Evolutionary conservation across 2,329 filamentous ascomycete species (phyloP).

Genomic region (Cercospora janseana): DNA sequence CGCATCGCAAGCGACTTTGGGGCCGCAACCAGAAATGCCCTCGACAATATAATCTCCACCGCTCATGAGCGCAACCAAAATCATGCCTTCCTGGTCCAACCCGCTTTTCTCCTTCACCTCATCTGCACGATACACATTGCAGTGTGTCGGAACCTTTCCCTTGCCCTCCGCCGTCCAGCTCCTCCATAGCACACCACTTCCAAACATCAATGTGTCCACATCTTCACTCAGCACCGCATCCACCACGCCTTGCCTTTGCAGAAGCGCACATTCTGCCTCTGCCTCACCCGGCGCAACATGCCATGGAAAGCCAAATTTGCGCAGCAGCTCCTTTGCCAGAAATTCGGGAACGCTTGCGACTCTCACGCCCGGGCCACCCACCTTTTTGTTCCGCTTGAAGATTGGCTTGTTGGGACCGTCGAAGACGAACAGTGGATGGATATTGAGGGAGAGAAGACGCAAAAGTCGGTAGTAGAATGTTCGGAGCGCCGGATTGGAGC

Average conservation of each 20-base stretch:
- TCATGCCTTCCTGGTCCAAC: constrained; percentile 83
- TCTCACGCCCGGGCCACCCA: constrained; percentile 56
- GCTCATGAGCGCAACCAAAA: constrained; percentile 89
- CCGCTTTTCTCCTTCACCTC: constrained; percentile 57
- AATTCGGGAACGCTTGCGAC: constrained; percentile 67
- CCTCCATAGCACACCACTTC: constrained; percentile 22
- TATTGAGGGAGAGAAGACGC: constrained; percentile 70
- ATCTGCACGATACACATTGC: constrained; percentile 72
- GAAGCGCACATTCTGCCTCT: constrained; percentile 87
- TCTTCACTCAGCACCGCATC: constrained; percentile 95
- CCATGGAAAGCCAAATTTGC: constrained; percentile 76
- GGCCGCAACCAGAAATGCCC: constrained; percentile 81
- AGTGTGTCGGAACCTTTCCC: constrained; percentile 73
- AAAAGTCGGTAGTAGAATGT: constrained; percentile 91
- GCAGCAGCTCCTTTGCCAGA: constrained; percentile 78
- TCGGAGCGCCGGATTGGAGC: constrained; percentile 82
- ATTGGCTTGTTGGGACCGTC: constrained; percentile 81
- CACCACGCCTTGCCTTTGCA: constrained; percentile 78
- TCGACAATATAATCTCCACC: constrained; percentile 91
- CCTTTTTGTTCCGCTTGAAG: constrained; percentile 82
- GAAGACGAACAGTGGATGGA: constrained; percentile 86
- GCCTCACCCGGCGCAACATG: constrained; percentile 93
- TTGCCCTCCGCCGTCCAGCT: constrained; percentile 76
- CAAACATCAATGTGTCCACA: constrained; percentile 63
- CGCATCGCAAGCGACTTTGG: constrained; percentile 85